A percentile compares a stretch with the other conserved stretches of the same genome.
These are phyloP conservation scores for Tylopilus rubrobrunneus DNA, from an alignment of 768 basidiomycete genomes.

Conservation along the genomic window DNA sequence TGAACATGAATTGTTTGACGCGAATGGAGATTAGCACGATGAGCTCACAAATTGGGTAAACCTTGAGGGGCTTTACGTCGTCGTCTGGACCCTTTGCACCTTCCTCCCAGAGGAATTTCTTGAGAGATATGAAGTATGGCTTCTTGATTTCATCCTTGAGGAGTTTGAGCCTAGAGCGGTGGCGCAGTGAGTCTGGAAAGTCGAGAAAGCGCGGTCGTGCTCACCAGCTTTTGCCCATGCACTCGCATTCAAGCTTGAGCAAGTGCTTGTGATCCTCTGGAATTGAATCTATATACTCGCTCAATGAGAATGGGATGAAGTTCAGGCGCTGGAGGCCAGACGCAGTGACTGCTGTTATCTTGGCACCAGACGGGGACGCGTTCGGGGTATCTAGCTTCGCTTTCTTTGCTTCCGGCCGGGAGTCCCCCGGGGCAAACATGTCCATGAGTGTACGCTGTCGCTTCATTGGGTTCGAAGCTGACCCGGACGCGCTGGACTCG, in stretches of 20 bases:
- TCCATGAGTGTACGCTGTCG: conserved; percentile 66
- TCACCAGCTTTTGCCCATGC: conserved; percentile 72
- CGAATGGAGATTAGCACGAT: conserved; percentile 25
- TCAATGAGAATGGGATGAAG: conserved; percentile 65
- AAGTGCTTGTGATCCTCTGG: conserved; percentile 55
- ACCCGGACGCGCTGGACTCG: conserved; percentile 12
- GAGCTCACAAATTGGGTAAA: conserved; percentile 72
- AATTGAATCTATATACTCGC: conserved; percentile 48
- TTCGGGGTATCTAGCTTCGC: conserved; percentile 34
- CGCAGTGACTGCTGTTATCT: conserved; percentile 8
- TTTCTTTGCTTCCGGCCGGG: conserved; percentile 42
- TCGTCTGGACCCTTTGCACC: conserved; percentile 55
- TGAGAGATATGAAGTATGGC: conserved; percentile 71
- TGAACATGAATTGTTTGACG: conserved; percentile 3
- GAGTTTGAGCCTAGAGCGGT: conserved; percentile 57
- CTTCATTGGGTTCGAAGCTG: conserved; percentile 31
- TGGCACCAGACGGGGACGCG: conserved; percentile 18
- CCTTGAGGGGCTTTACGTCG: conserved; percentile 42
- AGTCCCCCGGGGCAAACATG: conserved; percentile 47
- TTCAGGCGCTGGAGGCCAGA: conserved; percentile 41
- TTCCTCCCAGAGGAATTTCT: conserved; percentile 64
- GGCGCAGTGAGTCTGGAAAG: conserved; percentile 1
- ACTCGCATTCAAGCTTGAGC: conserved; percentile 64
- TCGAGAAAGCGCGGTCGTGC: conserved; percentile 1
- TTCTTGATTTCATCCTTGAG: conserved; percentile 73